These are phyloP conservation scores for Fusarium sterilihyphosum DNA, from an alignment of 2,329 filamentous ascomycete species.

Conservation along the genomic window DNA sequence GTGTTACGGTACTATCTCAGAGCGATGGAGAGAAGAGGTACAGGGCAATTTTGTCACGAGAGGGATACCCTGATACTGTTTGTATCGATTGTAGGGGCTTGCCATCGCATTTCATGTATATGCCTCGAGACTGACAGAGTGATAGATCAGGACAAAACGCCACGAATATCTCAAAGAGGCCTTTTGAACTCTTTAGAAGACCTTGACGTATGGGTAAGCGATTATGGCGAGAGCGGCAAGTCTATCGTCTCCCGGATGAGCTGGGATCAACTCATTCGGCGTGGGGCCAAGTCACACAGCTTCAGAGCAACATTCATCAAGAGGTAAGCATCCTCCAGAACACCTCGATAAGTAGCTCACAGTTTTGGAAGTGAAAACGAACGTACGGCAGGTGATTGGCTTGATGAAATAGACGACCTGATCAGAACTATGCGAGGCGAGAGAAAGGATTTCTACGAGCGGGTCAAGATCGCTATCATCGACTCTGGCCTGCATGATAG, in stretches of 20 bases:
- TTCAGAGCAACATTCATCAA: fast-evolving
- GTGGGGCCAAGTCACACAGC: too few species aligned
- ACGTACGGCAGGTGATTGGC: fast-evolving
- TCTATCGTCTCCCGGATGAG: background rate
- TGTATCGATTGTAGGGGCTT: background rate
- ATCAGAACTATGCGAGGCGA: fast-evolving
- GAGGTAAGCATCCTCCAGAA: fast-evolving
- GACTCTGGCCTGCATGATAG: background rate
- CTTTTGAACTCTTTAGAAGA: fast-evolving
- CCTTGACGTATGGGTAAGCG: fast-evolving
- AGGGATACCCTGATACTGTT: fast-evolving
- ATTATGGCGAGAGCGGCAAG: fast-evolving
- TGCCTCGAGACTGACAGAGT: fast-evolving
- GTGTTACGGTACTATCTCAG: too few species aligned
- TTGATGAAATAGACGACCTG: fast-evolving
- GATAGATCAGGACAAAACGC: fast-evolving
- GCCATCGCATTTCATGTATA: fast-evolving
- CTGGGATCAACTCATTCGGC: background rate
- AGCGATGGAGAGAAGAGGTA: fast-evolving
- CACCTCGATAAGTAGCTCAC: fast-evolving
- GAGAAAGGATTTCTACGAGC: fast-evolving
- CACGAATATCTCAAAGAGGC: background rate
- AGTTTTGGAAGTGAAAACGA: fast-evolving
- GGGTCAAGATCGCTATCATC: background rate
- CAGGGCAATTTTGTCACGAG: fast-evolving